Conservation (phyloP, 2,329 filamentous ascomycete species). For the Aspergillus amoenus region DNA sequence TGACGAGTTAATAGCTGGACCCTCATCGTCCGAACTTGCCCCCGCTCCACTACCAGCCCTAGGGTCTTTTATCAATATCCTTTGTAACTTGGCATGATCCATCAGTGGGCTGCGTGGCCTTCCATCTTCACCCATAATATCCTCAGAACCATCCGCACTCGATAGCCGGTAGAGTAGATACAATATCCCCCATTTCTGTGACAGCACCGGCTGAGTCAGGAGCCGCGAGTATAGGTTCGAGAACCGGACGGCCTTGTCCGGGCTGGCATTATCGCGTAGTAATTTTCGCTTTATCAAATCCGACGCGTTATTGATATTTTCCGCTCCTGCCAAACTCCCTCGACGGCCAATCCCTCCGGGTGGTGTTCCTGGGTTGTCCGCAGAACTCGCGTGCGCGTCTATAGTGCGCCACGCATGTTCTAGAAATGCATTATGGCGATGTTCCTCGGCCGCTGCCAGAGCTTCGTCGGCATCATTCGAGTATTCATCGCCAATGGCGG, state of each 20-base stretch:
- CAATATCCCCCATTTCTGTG: slow-evolving; percentile 95
- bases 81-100: slow-evolving; percentile 40
- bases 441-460: slow-evolving; percentile 37
- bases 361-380: slow-evolving; percentile 28
- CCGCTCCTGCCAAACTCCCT: slow-evolving; percentile 32
- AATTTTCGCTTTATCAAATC: slow-evolving; percentile 90
- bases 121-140: slow-evolving; percentile 23
- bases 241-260: slow-evolving; percentile 75
- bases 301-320: slow-evolving; percentile 79
- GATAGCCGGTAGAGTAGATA: slow-evolving; percentile 85
- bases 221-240: slow-evolving; percentile 88
- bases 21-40: slow-evolving; percentile 35
- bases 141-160: slow-evolving; percentile 53
- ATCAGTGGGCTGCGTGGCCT: slow-evolving; percentile 39
- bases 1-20: slow-evolving; percentile 42
- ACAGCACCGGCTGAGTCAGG: slow-evolving; percentile 84
- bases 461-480: slow-evolving; percentile 34
- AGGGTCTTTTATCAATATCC: slow-evolving; percentile 34
- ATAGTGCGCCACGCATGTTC: slow-evolving; percentile 41
- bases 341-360: slow-evolving; percentile 24
- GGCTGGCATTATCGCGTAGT: slow-evolving; percentile 72
- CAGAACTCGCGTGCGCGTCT: slow-evolving; percentile 28
- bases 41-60: slow-evolving; percentile 21
- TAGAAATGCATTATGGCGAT: slow-evolving; percentile 34
- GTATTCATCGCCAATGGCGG: slow-evolving; percentile 29